Evolutionary conservation across 2,329 filamentous ascomycete genomes (phyloP).

Genomic region (Biscogniauxia mediterranea): DNA sequence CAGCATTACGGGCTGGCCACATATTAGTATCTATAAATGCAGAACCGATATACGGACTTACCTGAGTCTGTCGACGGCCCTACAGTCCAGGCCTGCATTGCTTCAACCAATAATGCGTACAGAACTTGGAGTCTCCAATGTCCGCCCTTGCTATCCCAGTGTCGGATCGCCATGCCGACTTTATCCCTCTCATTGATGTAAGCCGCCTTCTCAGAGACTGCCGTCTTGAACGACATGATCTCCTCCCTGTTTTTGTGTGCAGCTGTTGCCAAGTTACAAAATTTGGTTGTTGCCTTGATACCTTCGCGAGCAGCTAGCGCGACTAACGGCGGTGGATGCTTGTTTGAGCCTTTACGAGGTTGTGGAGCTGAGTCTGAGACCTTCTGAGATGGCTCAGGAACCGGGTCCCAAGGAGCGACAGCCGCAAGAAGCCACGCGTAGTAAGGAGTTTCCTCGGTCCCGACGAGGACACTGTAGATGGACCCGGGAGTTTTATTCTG

Average conservation of each 20-base stretch:
- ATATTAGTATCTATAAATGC: conserved; percentile 10
- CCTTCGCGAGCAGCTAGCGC: conserved; percentile 70
- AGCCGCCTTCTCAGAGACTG: conserved; percentile 45
- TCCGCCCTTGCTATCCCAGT: conserved; percentile 61
- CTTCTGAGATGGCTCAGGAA: conserved; percentile 39
- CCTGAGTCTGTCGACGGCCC: conserved; percentile 37
- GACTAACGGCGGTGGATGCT: conserved; percentile 56
- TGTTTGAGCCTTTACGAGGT: conserved; percentile 47
- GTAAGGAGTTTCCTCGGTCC: conserved; percentile 64
- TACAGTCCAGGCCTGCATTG: conserved; percentile 41
- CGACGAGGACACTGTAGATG: conserved; percentile 55
- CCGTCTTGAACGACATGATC: conserved; percentile 62
- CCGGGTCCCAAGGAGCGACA: conserved; percentile 68
- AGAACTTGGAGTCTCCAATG: conserved; percentile 72
- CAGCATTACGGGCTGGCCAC: conserved; percentile 24
- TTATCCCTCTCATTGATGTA: conserved; percentile 55
- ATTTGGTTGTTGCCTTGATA: conserved; percentile 75
- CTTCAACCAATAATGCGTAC: conserved; percentile 65
- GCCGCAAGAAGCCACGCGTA: conserved; percentile 75
- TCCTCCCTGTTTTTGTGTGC: conserved; percentile 60
- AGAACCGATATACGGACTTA: conserved; percentile 30
- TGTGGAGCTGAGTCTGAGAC: conserved; percentile 50
- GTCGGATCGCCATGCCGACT: conserved; percentile 71
- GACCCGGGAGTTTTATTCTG: conserved; percentile 44
- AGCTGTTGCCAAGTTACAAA: conserved; percentile 64